These are phyloP conservation scores for Microthlaspi erraticum DNA, from an alignment of 345 rosid species.

Conservation along the genomic window DNA sequence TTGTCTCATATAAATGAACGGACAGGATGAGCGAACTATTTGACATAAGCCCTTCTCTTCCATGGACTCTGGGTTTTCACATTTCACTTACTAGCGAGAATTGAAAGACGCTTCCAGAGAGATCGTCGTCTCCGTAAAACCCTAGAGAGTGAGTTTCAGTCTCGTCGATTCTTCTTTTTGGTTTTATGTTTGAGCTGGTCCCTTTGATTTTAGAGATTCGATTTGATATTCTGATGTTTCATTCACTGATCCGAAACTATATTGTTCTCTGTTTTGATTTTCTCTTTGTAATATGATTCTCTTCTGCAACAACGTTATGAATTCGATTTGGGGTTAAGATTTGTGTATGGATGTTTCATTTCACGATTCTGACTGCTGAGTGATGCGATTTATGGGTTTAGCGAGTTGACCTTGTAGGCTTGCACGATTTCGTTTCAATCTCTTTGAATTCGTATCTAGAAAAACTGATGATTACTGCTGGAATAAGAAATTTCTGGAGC, in stretches of 20 bases:
- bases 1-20: constrained; percentile 24
- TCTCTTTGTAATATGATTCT: constrained; percentile 1
- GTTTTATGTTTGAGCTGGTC: neutral
- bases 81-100: constrained; percentile 42
- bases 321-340: neutral
- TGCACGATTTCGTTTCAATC: neutral
- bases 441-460: neutral
- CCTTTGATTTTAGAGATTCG: neutral
- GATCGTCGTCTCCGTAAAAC: constrained; percentile 26
- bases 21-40: constrained; percentile 24
- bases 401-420: constrained; percentile 37
- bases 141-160: constrained; percentile 32
- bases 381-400: neutral
- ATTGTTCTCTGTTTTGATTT: constrained; percentile 1
- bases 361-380: neutral
- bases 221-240: constrained; percentile 11
- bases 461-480: neutral
- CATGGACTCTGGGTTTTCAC: constrained; percentile 25
- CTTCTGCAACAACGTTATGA: neutral
- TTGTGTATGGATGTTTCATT: neutral
- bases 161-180: constrained; percentile 4
- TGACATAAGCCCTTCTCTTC: constrained; percentile 26
- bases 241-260: constrained; percentile 1
- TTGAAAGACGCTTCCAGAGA: constrained; percentile 41
- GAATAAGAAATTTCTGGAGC: neutral